These are phyloP conservation scores for Daldinia loculata DNA, from an alignment of 495 filamentous ascomycete species.

Conservation along the genomic window DNA sequence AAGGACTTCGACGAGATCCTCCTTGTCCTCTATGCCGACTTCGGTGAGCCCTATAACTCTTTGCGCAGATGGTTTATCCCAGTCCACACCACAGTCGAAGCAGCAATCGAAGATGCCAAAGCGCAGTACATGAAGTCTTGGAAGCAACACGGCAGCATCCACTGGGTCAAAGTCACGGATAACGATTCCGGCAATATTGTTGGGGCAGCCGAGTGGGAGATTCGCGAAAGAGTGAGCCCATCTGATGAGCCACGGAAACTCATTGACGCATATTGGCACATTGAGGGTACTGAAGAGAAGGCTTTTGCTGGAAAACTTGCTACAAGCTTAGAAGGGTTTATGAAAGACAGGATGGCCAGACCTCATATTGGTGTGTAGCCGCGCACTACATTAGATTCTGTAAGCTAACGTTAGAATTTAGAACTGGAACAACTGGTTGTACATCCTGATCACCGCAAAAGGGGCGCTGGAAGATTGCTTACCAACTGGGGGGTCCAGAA, in stretches of 20 bases:
- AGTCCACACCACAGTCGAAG: too few relatives aligned
- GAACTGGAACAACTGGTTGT: constrained; percentile 46
- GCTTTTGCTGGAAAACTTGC: constrained; percentile 25
- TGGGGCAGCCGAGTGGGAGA: constrained; percentile 49
- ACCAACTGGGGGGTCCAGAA: constrained; percentile 54
- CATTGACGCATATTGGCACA: constrained; percentile 45
- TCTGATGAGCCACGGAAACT: constrained; percentile 15
- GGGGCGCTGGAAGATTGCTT: constrained; percentile 49
- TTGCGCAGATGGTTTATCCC: too few relatives aligned
- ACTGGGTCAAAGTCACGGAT: constrained; percentile 50
- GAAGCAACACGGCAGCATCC: constrained; percentile 35
- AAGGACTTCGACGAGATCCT: too few relatives aligned
- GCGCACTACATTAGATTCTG: not conserved
- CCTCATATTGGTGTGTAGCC: not conserved
- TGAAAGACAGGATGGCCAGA: not conserved
- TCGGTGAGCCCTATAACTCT: too few relatives aligned
- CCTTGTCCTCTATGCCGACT: too few relatives aligned
- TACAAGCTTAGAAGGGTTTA: not conserved
- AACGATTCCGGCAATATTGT: constrained; percentile 47
- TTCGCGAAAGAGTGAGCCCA: constrained; percentile 41
- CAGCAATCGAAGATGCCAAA: too few relatives aligned
- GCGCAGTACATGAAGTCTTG: constrained; percentile 12
- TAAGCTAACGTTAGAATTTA: constrained; percentile 7
- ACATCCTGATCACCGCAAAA: constrained; percentile 45
- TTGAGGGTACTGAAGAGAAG: constrained; percentile 42